These are phyloP conservation scores for Ogataea salicorniae DNA, from an alignment of 805 yeast genomes.

Conservation along the genomic window DNA sequence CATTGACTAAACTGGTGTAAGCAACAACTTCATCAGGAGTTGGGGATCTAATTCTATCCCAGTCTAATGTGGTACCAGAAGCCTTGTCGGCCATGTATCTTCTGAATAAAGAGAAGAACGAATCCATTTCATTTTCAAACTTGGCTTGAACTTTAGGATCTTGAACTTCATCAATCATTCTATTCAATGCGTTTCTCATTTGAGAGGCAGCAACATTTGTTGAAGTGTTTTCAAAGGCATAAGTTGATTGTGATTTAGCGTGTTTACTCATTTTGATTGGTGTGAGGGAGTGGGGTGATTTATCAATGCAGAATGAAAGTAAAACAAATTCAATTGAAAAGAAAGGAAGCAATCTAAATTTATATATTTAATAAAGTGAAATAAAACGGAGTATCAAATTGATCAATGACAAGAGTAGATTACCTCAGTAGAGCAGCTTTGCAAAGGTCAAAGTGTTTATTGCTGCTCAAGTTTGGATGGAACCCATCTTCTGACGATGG, in stretches of 20 bases:
- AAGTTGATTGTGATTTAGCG: conserved; percentile 66
- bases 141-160: conserved; percentile 43
- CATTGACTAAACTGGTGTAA: conserved; percentile 49
- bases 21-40: conserved; percentile 82
- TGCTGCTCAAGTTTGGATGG: no score
- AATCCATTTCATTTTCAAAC: conserved; percentile 90
- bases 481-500: no score
- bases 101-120: conserved; percentile 88
- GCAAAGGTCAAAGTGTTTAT: no score
- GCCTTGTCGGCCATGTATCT: conserved; percentile 89
- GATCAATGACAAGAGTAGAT: no score
- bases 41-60: conserved; percentile 97
- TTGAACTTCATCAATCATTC: conserved; percentile 74
- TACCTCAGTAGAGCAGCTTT: no score
- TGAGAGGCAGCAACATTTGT: conserved; percentile 95
- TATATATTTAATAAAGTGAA: no score
- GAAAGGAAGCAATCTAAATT: no score
- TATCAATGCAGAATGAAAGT: no score
- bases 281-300: no score
- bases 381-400: no score
- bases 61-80: conserved; percentile 73
- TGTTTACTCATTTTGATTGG: conserved; percentile 44
- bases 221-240: conserved; percentile 92
- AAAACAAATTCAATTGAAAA: no score
- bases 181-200: conserved; percentile 94